A percentile compares a stretch with the other conserved stretches of the same genome.
Conservation (phyloP, 1,139 yeast genomes). For the Diutina mesorugosa region DNA sequence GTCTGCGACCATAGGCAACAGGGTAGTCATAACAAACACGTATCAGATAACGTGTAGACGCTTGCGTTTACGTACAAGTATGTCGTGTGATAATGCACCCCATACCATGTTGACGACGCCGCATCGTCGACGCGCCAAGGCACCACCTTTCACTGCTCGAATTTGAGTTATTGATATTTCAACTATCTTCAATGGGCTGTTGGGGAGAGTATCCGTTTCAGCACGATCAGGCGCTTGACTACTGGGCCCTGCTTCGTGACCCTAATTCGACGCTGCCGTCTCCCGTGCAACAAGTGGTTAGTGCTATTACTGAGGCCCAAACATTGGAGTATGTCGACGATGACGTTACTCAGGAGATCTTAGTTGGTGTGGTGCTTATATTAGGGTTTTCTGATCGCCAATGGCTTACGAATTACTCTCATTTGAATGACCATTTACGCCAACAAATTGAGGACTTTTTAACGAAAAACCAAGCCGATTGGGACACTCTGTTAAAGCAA, state of each 20-base stretch:
- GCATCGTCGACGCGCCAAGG: neutral
- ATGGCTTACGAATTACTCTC: neutral
- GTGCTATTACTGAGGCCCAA: neutral
- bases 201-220: conserved; percentile 1
- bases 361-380: neutral
- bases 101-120: neutral
- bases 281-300: neutral
- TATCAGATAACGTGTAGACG: too few relatives aligned
- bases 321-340: neutral
- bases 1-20: too few relatives aligned
- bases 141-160: neutral
- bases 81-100: neutral
- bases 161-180: neutral
- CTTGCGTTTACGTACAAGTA: too few relatives aligned
- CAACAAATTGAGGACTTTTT: neutral
- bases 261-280: too few relatives aligned
- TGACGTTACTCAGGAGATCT: neutral
- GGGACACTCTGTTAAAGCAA: neutral
- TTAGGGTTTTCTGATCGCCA: neutral
- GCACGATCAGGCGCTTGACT: neutral
- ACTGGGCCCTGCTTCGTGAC: neutral
- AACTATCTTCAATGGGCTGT: neutral
- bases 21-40: too few relatives aligned
- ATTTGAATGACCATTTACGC: neutral
- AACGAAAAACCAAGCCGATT: neutral